A percentile compares a stretch with the other conserved stretches of the same genome.
These are phyloP conservation scores for Schoenoplectus triqueter DNA, from an alignment of 202 grass and related monocot genomes.

Conservation along the genomic window DNA sequence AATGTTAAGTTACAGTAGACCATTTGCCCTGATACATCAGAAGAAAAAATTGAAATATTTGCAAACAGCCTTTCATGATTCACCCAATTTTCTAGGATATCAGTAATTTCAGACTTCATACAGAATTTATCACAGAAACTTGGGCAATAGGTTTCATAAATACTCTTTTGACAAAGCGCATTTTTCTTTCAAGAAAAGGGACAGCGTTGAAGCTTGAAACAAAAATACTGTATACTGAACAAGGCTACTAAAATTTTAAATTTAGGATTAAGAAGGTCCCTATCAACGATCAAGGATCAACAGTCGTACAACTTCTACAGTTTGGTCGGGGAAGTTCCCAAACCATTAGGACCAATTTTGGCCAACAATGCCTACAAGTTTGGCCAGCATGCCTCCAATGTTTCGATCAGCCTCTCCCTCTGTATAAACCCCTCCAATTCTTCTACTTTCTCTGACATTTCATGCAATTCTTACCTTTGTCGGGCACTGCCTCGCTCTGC, in stretches of 20 bases:
- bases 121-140: not conserved
- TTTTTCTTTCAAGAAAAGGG: not conserved
- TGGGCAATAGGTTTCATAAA: not conserved
- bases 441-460: conserved; percentile 52
- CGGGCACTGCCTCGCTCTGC: conserved; percentile 59
- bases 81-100: not conserved
- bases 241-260: not conserved
- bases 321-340: no score
- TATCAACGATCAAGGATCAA: not conserved
- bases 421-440: conserved; percentile 60
- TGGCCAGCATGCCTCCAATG: conserved; percentile 46
- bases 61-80: no score
- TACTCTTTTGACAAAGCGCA: not conserved
- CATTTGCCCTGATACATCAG: no score
- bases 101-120: not conserved
- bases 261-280: not conserved
- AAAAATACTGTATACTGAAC: not conserved
- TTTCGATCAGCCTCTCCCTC: conserved; percentile 60
- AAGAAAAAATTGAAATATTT: no score
- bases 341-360: no score
- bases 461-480: conserved; percentile 53
- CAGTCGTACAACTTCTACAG: not conserved
- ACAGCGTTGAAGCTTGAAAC: not conserved
- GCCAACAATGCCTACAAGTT: conserved; percentile 44
- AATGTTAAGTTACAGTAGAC: no score